Percentiles rank a stretch among this genome's conserved stretches.
Evolutionary conservation across 345 rosid genomes (phyloP).

Genomic region (Gossypium longicalyx): DNA sequence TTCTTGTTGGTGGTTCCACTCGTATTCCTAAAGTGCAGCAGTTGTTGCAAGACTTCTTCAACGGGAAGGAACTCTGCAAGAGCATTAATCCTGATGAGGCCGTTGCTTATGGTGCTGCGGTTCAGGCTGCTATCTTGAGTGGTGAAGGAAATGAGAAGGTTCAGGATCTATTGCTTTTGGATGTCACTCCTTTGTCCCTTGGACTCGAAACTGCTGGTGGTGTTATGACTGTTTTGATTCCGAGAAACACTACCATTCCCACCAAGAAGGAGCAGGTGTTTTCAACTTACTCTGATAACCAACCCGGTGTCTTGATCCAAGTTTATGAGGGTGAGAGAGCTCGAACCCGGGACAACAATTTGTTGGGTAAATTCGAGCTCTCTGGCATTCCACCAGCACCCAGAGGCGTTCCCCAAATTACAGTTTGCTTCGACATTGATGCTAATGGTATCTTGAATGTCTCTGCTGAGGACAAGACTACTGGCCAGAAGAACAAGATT

Average conservation of each 20-base stretch:
- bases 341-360: conserved; percentile 32
- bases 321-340: conserved; percentile 30
- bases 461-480: conserved; percentile 8
- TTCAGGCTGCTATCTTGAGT: conserved; percentile 25
- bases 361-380: conserved; percentile 24
- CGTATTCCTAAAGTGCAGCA: conserved; percentile 57
- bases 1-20: conserved; percentile 54
- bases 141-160: conserved; percentile 21
- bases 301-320: conserved; percentile 30
- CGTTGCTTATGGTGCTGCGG: conserved; percentile 19
- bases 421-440: conserved; percentile 7
- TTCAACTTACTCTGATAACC: conserved; percentile 29
- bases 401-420: conserved; percentile 27
- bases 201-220: conserved; percentile 73
- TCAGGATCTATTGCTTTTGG: conserved; percentile 10
- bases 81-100: conserved; percentile 22
- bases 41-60: conserved; percentile 22
- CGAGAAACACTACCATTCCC: conserved; percentile 45
- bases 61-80: conserved; percentile 18
- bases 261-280: conserved; percentile 35
- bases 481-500: conserved; percentile 4
- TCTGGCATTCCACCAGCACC: conserved; percentile 6
- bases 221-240: conserved; percentile 69
- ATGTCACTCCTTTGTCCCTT: conserved; percentile 53
- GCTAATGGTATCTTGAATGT: conserved; percentile 6